These are phyloP conservation scores for Kodamaea ohmeri DNA, from an alignment of 1,139 yeast species.

Conservation along the genomic window DNA sequence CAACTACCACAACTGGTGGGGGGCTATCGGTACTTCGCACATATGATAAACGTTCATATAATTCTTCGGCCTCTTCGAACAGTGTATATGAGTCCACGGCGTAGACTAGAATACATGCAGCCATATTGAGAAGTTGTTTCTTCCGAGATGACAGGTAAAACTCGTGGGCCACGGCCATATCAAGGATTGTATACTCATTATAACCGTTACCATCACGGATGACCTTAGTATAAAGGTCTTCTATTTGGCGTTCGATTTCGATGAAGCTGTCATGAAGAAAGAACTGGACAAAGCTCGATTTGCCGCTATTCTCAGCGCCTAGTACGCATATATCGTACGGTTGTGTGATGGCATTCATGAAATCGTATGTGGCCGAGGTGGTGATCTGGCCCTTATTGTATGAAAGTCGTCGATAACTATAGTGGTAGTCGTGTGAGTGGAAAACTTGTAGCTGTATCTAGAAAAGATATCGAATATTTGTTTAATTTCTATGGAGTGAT, in stretches of 20 bases:
- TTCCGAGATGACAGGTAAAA: constrained; percentile 27
- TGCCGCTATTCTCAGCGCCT: constrained; percentile 32
- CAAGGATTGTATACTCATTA: constrained; percentile 30
- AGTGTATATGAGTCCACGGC: constrained; percentile 28
- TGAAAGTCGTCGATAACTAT: neutral
- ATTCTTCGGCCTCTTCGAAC: constrained; percentile 30
- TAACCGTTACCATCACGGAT: constrained; percentile 17
- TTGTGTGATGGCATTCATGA: constrained; percentile 3
- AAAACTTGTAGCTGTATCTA: too few relatives aligned
- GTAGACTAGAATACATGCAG: constrained; percentile 32
- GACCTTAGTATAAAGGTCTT: constrained; percentile 33
- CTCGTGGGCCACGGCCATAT: constrained; percentile 25
- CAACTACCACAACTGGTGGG: constrained; percentile 35
- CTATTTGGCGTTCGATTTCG: constrained; percentile 24
- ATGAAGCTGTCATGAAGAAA: constrained; percentile 26
- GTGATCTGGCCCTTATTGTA: neutral
- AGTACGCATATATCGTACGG: constrained; percentile 33
- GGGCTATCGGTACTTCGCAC: constrained; percentile 12
- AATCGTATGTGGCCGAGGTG: too few relatives aligned
- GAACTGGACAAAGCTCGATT: constrained; percentile 28
- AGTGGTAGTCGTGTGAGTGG: too few relatives aligned
- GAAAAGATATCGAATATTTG: too few relatives aligned
- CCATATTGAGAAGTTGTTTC: constrained; percentile 30
- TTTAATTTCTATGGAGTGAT: neutral
- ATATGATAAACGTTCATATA: constrained; percentile 20